A percentile compares a stretch with the other conserved stretches of the same genome.
Conservation (phyloP, 2,329 filamentous ascomycete genomes). For the Pseudopyricularia javanii region DNA sequence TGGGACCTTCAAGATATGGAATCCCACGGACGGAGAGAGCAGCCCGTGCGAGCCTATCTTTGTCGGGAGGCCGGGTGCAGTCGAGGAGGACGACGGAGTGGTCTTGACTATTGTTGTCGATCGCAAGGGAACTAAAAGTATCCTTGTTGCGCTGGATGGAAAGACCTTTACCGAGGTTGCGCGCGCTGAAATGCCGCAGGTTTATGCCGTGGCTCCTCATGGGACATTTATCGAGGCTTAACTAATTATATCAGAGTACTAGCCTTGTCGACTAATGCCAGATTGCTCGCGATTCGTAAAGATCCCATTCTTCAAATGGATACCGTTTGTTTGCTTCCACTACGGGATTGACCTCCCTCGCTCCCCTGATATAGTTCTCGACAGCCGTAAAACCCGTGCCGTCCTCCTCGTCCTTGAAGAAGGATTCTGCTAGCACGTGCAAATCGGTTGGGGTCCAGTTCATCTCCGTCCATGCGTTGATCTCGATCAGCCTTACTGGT, state of each 20-base stretch:
- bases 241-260: too few species aligned
- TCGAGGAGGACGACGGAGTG: slow-evolving; percentile 8
- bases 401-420: not conserved
- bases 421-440: not conserved
- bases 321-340: not conserved
- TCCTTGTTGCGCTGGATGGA: slow-evolving; percentile 8
- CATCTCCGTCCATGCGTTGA: not conserved
- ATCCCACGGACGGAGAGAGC: slow-evolving; percentile 9
- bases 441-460: not conserved
- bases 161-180: slow-evolving; percentile 7
- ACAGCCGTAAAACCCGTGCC: not conserved
- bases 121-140: slow-evolving; percentile 7
- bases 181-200: slow-evolving; percentile 8
- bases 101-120: slow-evolving; percentile 8
- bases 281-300: too few species aligned
- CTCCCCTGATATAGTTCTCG: not conserved
- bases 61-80: slow-evolving; percentile 6
- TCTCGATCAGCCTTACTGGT: not conserved
- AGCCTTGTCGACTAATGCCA: too few species aligned
- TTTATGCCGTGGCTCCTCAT: not conserved
- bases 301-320: not conserved
- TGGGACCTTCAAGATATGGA: slow-evolving; percentile 7
- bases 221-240: too few species aligned
- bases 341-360: not conserved
- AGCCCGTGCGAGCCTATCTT: slow-evolving; percentile 14